Percentiles rank a stretch among this genome's conserved stretches.
These are phyloP conservation scores for Monosporascus sp. DNA, from an alignment of 2,329 filamentous ascomycete genomes.

Conservation along the genomic window DNA sequence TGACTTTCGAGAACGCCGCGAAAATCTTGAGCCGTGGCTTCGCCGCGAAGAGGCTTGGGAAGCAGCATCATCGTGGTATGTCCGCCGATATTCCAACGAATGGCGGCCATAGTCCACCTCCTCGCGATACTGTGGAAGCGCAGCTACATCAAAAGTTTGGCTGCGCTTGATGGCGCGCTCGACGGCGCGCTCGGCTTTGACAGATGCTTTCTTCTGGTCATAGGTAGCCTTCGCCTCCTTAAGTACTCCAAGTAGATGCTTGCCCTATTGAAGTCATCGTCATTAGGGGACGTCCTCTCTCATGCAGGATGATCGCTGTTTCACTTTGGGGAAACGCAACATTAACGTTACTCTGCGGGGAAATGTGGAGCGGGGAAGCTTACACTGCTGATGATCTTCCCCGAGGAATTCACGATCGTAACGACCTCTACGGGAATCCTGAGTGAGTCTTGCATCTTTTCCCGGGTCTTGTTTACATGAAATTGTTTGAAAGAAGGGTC, in stretches of 20 bases:
- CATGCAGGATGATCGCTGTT: neutral
- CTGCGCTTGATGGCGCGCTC: constrained; percentile 61
- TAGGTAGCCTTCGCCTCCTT: constrained; percentile 89
- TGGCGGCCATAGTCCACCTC: constrained; percentile 21
- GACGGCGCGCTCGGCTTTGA: constrained; percentile 58
- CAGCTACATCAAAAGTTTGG: constrained; percentile 45
- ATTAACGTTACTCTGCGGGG: neutral
- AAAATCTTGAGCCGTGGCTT: constrained; percentile 34
- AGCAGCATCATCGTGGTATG: constrained; percentile 28
- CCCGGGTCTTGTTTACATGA: neutral
- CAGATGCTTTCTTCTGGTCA: constrained; percentile 77
- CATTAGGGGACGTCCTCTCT: constrained; percentile 5
- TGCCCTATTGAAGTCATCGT: constrained; percentile 54
- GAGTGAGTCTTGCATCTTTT: constrained; percentile 6
- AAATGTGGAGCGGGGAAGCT: constrained; percentile 9
- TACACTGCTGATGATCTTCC: constrained; percentile 30
- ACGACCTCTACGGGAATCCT: constrained; percentile 26
- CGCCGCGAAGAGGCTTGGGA: constrained; percentile 37
- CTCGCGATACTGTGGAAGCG: constrained; percentile 24
- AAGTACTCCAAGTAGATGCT: constrained; percentile 84
- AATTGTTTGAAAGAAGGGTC: neutral
- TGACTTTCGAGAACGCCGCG: constrained; percentile 26
- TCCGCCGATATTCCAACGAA: constrained; percentile 13
- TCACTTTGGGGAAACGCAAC: neutral
- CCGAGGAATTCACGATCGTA: constrained; percentile 27